A percentile compares a stretch with the other conserved stretches of the same genome.
Conservation (phyloP, 2,329 filamentous ascomycete genomes). For the Dothistroma septosporum region DNA sequence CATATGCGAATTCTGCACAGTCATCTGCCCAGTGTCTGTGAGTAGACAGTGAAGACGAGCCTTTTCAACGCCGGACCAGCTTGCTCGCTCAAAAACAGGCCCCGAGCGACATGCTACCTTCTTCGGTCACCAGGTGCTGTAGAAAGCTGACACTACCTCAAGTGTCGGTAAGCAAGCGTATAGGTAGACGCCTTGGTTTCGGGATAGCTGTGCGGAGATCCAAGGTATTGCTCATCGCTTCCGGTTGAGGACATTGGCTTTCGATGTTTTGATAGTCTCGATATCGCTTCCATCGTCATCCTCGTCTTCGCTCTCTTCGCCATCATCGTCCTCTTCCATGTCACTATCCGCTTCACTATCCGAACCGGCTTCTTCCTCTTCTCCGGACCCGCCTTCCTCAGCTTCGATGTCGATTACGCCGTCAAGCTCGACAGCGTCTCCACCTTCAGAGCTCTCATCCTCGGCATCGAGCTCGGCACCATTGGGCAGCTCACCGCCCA, state of each 20-base stretch:
- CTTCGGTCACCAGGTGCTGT: neutral
- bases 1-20: neutral
- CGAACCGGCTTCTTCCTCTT: neutral
- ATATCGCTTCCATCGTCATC: neutral
- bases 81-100: neutral
- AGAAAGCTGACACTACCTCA: neutral
- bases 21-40: neutral
- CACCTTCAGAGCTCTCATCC: constrained; percentile 1
- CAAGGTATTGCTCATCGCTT: neutral
- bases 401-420: constrained; percentile 1
- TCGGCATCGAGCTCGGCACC: neutral
- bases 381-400: constrained; percentile 1
- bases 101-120: neutral
- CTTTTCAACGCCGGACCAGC: neutral
- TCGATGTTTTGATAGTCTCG: neutral
- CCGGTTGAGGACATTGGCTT: neutral
- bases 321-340: neutral
- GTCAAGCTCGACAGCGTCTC: neutral
- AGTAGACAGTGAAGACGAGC: neutral
- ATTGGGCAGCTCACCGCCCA: neutral
- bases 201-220: neutral
- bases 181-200: neutral
- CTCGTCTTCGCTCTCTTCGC: neutral
- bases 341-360: neutral
- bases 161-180: neutral